Evolutionary conservation across 2,329 filamentous ascomycete species (phyloP), one percentile per base, ranked within the genome.

Genomic region (Fusarium foetens): DNA sequence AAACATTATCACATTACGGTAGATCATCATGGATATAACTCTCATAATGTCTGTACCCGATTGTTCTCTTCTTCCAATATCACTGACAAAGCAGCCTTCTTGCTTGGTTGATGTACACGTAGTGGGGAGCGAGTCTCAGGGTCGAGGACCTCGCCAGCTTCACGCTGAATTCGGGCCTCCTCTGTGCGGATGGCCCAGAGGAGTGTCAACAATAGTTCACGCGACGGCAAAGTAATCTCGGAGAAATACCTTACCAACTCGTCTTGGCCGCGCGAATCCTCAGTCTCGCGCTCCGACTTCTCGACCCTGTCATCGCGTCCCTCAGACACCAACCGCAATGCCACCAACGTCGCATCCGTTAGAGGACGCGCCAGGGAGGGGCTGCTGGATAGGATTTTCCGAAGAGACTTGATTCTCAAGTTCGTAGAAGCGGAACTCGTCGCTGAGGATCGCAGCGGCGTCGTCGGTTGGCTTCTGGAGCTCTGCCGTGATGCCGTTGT

Each of bases 291-390:
- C 75, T 67, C 65, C 75, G 72, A 75, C 75, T 77, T 80, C 76
- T 78, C 83, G 82, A 84, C 84, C 81, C 79, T 83, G 77, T 83
- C 81, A 75, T 86, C 83, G 77, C 80, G 77, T 84, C 85, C 83
- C 82, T 90, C 84, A 90, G 88, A 89, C 81, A 87, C 88, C 86
- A 88, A 91, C 90, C 90, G 90, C 90, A 92, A 89, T 85, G 87
- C 88, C 87, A 81, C 88, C 88, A 91, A 87, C 89, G 90, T 92
- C 90, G 90, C 90, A 91, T 92, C 89, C 89, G 83, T 84, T 78
- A 91, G 85, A 79, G 90, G 90, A 92, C 90, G 90, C 90, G 90
- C 90, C 90, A 92, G 86, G 82, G 84, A 87, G 87, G 89, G 90
- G 90, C 89, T 92, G 90, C 90, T 88, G 89, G 90, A 88, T 87